A percentile compares a stretch with the other conserved stretches of the same genome.
phyloP scores from a whole-genome alignment of 163 green algal species.

The Chlamydomonas reinhardtii region DNA sequence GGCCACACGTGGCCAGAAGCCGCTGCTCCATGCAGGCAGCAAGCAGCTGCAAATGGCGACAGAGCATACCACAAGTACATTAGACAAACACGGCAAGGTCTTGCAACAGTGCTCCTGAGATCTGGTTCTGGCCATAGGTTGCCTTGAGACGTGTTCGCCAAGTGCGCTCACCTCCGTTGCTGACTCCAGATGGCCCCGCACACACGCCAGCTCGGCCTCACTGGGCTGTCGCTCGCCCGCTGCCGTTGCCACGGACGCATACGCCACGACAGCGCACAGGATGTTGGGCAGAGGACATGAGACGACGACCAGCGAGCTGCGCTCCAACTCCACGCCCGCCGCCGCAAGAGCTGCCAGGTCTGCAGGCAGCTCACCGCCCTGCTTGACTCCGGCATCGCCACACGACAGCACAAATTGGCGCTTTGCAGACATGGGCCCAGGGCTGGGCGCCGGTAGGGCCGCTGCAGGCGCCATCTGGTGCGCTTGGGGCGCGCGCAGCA shows the following conservation, averaged over 20 bases:
- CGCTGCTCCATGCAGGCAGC: neutral
- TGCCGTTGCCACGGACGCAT: slow-evolving; percentile 4
- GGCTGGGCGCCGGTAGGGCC: neutral
- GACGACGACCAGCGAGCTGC: slow-evolving; percentile 1
- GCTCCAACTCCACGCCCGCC: neutral
- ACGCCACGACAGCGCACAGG: neutral
- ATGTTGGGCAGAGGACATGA: slow-evolving; percentile 19
- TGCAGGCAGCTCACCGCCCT: neutral
- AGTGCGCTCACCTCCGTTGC: slow-evolving; percentile 8
- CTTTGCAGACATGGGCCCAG: no score
- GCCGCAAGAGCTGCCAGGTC: slow-evolving; percentile 23
- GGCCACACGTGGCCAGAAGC: neutral
- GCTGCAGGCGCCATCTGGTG: neutral
- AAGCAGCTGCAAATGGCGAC: neutral
- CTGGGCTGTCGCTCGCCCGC: neutral
- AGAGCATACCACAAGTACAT: no score
- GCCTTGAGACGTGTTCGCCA: no score
- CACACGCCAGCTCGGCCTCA: neutral
- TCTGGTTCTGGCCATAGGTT: no score
- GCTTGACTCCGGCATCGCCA: no score
- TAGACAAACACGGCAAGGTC: no score
- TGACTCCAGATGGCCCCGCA: neutral
- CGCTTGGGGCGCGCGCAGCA: neutral
- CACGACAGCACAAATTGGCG: no score
- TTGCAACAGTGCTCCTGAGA: no score